Conservation (phyloP, 164 flowering plant genomes). For the Vitis cinerea region DNA sequence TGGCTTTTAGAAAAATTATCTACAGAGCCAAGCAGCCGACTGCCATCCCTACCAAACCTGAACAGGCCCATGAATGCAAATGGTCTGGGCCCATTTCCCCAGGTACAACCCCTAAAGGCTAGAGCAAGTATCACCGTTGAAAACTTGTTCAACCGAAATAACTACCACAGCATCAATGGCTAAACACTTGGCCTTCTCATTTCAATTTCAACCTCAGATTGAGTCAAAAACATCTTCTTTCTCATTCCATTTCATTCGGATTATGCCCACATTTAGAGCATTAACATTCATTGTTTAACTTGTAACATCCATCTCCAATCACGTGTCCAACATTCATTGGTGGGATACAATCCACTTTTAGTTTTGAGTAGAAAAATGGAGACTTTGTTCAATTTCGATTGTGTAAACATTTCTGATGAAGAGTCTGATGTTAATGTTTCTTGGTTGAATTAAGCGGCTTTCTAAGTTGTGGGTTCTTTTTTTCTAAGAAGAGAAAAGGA, state of each 20-base stretch:
- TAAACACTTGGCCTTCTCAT: background rate
- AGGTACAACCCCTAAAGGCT: too few relatives aligned
- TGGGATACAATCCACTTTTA: background rate
- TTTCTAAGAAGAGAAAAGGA: constrained; percentile 6
- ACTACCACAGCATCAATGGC: constrained; percentile 8
- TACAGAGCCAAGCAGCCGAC: too few relatives aligned
- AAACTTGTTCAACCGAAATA: background rate
- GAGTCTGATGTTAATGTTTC: background rate
- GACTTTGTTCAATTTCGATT: constrained; percentile 10
- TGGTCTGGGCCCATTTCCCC: too few relatives aligned
- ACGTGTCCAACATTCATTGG: constrained; percentile 14
- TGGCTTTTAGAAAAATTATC: too few relatives aligned
- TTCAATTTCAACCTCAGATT: constrained; percentile 4
- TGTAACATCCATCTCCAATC: constrained; percentile 26
- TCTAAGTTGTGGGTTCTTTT: background rate
- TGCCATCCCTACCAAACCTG: too few relatives aligned
- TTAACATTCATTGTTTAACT: constrained; percentile 4
- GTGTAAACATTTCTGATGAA: constrained; percentile 10
- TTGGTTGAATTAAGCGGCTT: background rate
- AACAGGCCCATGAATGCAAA: too few relatives aligned
- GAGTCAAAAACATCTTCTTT: constrained; percentile 22
- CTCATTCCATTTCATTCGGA: constrained; percentile 7
- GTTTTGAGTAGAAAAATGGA: constrained; percentile 12
- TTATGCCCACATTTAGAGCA: constrained; percentile 10
- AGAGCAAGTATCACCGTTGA: too few relatives aligned